Evolutionary conservation across 352 stramenopile genomes (phyloP), one percentile per base, ranked within the genome.

Genomic region (Plasmopara halstedii): DNA sequence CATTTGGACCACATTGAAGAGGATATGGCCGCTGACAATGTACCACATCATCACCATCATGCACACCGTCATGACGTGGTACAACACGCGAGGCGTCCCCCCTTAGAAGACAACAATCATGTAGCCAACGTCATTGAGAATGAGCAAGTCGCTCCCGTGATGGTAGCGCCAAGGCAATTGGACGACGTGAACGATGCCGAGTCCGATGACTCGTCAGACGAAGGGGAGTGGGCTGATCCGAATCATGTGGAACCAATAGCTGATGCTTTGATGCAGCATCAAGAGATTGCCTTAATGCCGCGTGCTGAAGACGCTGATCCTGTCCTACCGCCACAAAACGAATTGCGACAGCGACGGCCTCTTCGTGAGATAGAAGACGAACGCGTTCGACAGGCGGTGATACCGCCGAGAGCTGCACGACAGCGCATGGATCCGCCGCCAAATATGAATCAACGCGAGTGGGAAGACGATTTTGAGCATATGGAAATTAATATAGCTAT

Each of bases 401-500:
- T 20, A 50, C 50, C 43, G 27, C 64, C 58, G 10, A 56, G 67
- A 61, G 56, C 42, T 5, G 49, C 50, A 20, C 58, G 51, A 6
- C 71, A 77, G 11, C 63, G 54, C n/a, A 48, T 62, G 25, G 61
- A 73, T 55, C 63, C 57, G 5, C 53, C 62, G 23, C 41, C 58
- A 0, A 79, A 71, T 36, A 80, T 79, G 37, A 73, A 79, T 34
- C 60, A 59, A 34, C 51, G 67, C 22, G 71, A 74, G 18, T 90
- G 82, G 76, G 83, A 95, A 42, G 85, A 95, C 46, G 85, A 95
- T 25, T 86, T 94, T 36, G 79, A 94, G 21, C 77, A 95, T 58
- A 90, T 96, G 73, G 88, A 97, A 58, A 90, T 97, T 44, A 96
- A 96, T 51, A 90, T 99, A 27, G 93, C 95, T 0, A 82, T 99